phyloP scores from a whole-genome alignment of 768 basidiomycete genomes.

The Lactifluus subvellereus region DNA sequence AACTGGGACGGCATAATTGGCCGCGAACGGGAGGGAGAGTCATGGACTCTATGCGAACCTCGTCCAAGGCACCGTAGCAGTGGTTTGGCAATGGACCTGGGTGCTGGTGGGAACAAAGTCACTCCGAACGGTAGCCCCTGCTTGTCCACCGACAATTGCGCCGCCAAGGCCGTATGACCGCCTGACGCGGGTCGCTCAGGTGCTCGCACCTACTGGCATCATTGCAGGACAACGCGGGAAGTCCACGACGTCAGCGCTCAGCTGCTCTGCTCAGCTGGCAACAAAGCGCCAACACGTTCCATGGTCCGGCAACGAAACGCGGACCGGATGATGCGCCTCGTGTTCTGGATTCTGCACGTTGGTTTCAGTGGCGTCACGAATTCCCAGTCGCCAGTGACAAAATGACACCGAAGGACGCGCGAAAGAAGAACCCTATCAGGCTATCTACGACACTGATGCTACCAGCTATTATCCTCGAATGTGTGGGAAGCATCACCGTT shows the following conservation, averaged over 20 bases:
- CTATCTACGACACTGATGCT: no score
- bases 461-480: not conserved
- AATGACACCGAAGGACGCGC: not conserved
- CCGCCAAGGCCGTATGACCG: not conserved
- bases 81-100: not conserved
- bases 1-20: not conserved
- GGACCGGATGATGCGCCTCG: not conserved
- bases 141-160: not conserved
- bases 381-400: not conserved
- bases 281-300: not conserved
- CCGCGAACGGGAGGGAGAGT: not conserved
- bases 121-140: not conserved
- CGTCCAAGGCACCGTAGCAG: not conserved
- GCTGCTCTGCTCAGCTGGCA: slow-evolving; percentile 12
- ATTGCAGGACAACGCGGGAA: not conserved
- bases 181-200: slow-evolving; percentile 10
- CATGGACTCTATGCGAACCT: not conserved
- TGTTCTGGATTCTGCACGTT: not conserved
- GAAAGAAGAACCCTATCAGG: not conserved
- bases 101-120: not conserved
- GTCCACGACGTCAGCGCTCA: slow-evolving; percentile 10
- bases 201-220: slow-evolving; percentile 3
- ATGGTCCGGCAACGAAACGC: not conserved
- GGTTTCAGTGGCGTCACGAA: not conserved
- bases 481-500: not conserved